phyloP scores from a whole-genome alignment of 495 filamentous ascomycete species.

The Aspergillus ellipticus region DNA sequence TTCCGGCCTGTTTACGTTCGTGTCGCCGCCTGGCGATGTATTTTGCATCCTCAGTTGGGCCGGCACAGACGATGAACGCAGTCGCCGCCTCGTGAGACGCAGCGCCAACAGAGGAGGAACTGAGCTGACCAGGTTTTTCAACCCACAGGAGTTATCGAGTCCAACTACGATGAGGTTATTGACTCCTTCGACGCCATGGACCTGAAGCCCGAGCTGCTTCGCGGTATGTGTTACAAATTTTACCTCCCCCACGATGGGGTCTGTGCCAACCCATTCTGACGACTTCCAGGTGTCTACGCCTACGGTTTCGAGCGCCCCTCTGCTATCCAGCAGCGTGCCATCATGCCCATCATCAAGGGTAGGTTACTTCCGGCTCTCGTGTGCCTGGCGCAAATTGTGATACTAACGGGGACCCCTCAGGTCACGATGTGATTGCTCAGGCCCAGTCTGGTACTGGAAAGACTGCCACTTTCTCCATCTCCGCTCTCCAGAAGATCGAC shows the following conservation, averaged over 20 bases:
- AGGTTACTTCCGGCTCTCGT: conserved; percentile 35
- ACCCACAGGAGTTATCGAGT: conserved; percentile 87
- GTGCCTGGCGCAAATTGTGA: conserved; percentile 23
- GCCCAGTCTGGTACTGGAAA: conserved; percentile 99
- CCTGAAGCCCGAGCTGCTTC: conserved; percentile 92
- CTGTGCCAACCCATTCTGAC: conserved; percentile 31
- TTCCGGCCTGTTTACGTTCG: neutral
- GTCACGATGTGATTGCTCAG: conserved; percentile 97
- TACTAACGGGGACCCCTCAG: conserved; percentile 43
- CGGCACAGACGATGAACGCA: conserved; percentile 1
- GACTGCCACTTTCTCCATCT: conserved; percentile 98
- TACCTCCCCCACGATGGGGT: conserved; percentile 14
- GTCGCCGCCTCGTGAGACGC: neutral
- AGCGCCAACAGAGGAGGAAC: neutral
- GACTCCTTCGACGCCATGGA: conserved; percentile 99
- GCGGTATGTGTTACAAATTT: conserved; percentile 61
- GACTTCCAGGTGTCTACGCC: conserved; percentile 80
- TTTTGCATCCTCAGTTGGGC: conserved; percentile 9
- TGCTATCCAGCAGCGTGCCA: conserved; percentile 98
- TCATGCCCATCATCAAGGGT: conserved; percentile 99
- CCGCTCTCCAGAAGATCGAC: conserved; percentile 96
- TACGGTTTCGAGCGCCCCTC: conserved; percentile 99
- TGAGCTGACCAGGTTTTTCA: conserved; percentile 23
- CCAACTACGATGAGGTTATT: conserved; percentile 99
- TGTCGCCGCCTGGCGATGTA: conserved; percentile 1